Evolutionary conservation across 441 rosid genomes (phyloP), one percentile per base, ranked within the genome.

Genomic region (Euphorbia corollata): DNA sequence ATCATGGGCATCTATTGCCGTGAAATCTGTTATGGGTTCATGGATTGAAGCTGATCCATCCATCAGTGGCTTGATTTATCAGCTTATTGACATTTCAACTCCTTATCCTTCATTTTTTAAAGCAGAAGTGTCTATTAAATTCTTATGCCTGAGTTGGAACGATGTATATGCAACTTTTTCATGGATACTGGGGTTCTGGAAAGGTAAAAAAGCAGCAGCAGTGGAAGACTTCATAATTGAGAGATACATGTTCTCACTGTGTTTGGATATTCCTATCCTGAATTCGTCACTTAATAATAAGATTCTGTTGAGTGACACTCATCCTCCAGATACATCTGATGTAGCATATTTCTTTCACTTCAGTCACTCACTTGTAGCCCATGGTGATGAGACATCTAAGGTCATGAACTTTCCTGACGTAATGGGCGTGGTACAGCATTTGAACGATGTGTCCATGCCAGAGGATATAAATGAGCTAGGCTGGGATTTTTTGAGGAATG

Each of bases 211-310:
- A 68, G 88, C 99, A 62, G 78, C 64, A 67, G 75, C 79, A 43
- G 81, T 85, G 74, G 99, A 88, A 84, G 99, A 93, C 73, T 84
- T 91, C 73, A 77, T 96, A 61, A 80, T 91, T 73, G 99, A 96
- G 84, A 87, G 99, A 81, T 96, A 96, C 78, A 62, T 90, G 61
- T 96, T 88, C 78, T 61, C 80, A 27, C 97, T 96, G 76, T 90
- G 96, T 78, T 83, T 90, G 82, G 99, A 96, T 83, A 74, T 91
- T 71, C 83, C 97, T 64, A 71, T 74, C 48, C 64, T 75, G 73
- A 74, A 77, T 50, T 70, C 72, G 22, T 60, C 80, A 59, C 61
- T 73, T 48, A 85, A 81, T 61, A 38, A 63, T 74, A 85, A 75
- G 72, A 75, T 81, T 72, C 78, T 81, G 57, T 54, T 75, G 83